phyloP scores from a whole-genome alignment of 768 basidiomycete species.

The Sarcodon aspratus region DNA sequence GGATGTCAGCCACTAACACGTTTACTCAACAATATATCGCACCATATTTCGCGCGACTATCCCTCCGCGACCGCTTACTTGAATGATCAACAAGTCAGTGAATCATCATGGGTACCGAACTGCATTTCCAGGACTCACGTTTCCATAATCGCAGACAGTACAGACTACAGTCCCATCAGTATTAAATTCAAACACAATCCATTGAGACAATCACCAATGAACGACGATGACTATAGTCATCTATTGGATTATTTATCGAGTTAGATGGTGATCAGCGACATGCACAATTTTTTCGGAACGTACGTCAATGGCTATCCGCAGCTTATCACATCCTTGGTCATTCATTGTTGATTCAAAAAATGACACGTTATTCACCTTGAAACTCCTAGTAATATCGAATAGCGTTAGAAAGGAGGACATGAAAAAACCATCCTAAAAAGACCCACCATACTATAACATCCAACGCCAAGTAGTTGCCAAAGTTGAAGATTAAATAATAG shows the following conservation, averaged over 20 bases:
- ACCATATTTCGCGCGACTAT: background rate
- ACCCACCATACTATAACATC: background rate
- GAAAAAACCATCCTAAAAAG: background rate
- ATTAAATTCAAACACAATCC: too few relatives aligned
- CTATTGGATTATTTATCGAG: background rate
- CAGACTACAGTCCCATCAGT: background rate
- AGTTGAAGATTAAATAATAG: background rate
- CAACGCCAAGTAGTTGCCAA: background rate
- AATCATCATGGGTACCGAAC: too few relatives aligned
- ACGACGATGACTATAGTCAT: background rate
- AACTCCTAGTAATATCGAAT: background rate
- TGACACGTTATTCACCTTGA: background rate
- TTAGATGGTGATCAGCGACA: too few relatives aligned
- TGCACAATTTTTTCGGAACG: background rate
- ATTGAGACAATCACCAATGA: background rate
- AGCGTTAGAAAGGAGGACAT: background rate
- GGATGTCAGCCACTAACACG: background rate
- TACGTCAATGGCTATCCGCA: background rate
- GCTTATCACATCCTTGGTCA: too few relatives aligned
- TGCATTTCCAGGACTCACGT: background rate
- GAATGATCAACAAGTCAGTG: background rate
- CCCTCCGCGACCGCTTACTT: background rate
- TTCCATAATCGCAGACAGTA: background rate
- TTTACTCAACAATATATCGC: background rate
- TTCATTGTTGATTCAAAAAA: too few relatives aligned